Base-by-base conservation (phyloP, 2,329 filamentous ascomycete genomes). In the Arthrobotrys musiformis region DNA sequence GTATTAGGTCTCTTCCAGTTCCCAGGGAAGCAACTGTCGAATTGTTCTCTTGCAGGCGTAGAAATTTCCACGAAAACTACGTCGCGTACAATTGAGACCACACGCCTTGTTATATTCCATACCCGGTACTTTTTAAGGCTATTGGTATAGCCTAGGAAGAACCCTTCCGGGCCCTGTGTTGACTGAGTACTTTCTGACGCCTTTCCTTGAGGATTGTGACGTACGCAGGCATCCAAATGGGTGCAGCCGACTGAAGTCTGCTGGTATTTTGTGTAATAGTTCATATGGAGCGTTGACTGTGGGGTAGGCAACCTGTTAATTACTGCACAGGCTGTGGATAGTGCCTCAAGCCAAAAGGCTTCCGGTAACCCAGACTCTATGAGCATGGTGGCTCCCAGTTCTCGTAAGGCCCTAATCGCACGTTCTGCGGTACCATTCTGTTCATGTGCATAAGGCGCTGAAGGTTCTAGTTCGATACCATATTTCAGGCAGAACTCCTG, bases 381-480 rank as follows among this genome's bases (percentile, higher is more conserved):
- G 9, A 50, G n/a, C 15, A 50, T 50, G 6, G 22, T 24, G 3
- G 19, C 15, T 11, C 4, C 22, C 4, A 50, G 46, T 11, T 50
- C 22, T 4, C 22, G 22, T 28, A 50, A 24, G 5, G 22, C 4
- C 4, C 22, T 24, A n/a, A 50, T 50, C 13, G 22, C 22, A 26
- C 22, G 22, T 26, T 50, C 22, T 26, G 15, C 22, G 13, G 22
- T 50, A 24, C 15, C 22, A 19, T 50, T 50, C 13, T 50, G 15
- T 24, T 50, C 22, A 22, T 50, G 15, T 26, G 15, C 22, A 24
- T 50, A 50, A 19, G 22, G 6, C 24, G 22, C 22, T 3, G 22
- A 54, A 46, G 13, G 33, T 37, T 78, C 64, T 62, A 44, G 78
- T 74, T 79, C 77, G 66, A 79, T 79, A 78, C 35, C 15, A 50